These are phyloP conservation scores for Entomortierella parvispora DNA, from an alignment of 192 early-diverging fungal genomes.

Conservation along the genomic window DNA sequence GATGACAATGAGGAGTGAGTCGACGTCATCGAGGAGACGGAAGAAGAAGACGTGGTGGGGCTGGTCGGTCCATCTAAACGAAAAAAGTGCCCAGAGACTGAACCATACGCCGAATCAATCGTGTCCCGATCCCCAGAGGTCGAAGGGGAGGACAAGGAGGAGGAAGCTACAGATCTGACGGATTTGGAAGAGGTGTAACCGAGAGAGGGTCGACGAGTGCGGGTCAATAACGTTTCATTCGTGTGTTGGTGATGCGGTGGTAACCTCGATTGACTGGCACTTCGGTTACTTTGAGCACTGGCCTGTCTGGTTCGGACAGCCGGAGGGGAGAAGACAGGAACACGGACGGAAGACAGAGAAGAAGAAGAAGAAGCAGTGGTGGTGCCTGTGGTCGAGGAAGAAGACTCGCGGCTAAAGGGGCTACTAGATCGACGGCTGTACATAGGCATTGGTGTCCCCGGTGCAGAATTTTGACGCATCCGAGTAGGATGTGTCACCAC, in stretches of 20 bases:
- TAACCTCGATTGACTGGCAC: slow-evolving; percentile 10
- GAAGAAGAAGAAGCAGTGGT: background rate
- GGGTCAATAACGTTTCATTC: background rate
- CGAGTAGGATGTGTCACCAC: slow-evolving; percentile 17
- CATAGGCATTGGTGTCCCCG: background rate
- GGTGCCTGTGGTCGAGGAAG: background rate
- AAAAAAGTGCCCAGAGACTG: background rate
- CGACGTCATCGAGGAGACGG: background rate
- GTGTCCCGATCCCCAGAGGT: slow-evolving; percentile 2
- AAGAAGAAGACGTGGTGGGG: too few relatives aligned
- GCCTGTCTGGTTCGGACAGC: slow-evolving; percentile 3
- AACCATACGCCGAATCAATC: slow-evolving; percentile 13
- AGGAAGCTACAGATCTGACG: too few relatives aligned
- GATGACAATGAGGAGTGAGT: slow-evolving; percentile 25
- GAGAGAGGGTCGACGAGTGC: slow-evolving; percentile 10
- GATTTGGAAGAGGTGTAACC: background rate
- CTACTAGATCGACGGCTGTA: slow-evolving; percentile 20
- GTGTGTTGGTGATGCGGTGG: background rate
- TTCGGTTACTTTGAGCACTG: slow-evolving; percentile 11
- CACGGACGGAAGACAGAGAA: background rate
- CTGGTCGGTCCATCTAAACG: slow-evolving; percentile 29
- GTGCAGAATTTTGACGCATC: slow-evolving; percentile 18
- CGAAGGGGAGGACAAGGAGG: too few relatives aligned
- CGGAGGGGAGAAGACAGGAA: slow-evolving; percentile 8
- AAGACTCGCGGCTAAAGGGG: slow-evolving; percentile 8